Conservation (phyloP, 306 rosid genomes). For the Quercus dentata region DNA sequence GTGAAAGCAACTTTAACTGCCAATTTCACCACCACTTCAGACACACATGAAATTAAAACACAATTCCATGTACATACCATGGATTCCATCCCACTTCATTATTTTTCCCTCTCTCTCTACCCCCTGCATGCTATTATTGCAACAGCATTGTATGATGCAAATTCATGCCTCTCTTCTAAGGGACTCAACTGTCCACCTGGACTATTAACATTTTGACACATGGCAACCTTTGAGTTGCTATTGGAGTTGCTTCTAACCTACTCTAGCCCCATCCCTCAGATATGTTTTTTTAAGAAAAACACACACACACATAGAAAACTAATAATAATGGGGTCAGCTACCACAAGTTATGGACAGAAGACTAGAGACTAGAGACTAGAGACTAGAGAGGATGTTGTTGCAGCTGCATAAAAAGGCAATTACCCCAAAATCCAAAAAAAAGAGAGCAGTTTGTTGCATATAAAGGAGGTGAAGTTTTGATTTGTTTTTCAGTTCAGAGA, state of each 20-base stretch:
- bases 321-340: slow-evolving; percentile 25
- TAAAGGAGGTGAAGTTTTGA: neutral
- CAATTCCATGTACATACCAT: slow-evolving; percentile 10
- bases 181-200: slow-evolving; percentile 38
- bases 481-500: neutral
- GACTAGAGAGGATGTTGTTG: slow-evolving; percentile 7
- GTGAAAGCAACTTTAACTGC: slow-evolving; percentile 57
- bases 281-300: neutral
- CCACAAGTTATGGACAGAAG: slow-evolving; percentile 10
- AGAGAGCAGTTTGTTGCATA: too few relatives aligned
- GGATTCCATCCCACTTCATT: neutral
- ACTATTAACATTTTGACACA: neutral
- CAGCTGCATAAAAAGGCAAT: neutral
- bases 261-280: slow-evolving; percentile 35
- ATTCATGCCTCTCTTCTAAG: slow-evolving; percentile 35
- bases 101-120: neutral
- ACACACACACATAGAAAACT: neutral
- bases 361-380: neutral
- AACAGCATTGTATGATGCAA: slow-evolving; percentile 16
- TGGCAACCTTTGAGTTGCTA: slow-evolving; percentile 33
- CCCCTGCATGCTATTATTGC: slow-evolving; percentile 38
- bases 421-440: too few relatives aligned
- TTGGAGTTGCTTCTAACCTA: slow-evolving; percentile 36
- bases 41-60: neutral
- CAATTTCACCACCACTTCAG: slow-evolving; percentile 30